Percentiles rank a stretch among this genome's conserved stretches.
These are phyloP conservation scores for Aspergillus ostianus DNA, from an alignment of 495 filamentous ascomycete genomes.

Conservation along the genomic window DNA sequence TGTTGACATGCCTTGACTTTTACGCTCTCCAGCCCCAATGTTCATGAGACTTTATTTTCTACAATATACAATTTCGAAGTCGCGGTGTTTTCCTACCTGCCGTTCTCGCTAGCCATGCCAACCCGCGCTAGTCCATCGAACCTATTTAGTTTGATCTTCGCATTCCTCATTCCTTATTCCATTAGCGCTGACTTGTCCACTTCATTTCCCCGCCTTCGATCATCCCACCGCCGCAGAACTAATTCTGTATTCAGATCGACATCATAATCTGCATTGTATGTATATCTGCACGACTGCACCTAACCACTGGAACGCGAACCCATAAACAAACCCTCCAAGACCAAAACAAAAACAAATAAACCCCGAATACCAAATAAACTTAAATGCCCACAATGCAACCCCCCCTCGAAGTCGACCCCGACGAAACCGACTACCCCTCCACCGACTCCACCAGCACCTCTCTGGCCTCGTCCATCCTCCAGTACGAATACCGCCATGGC, in stretches of 20 bases:
- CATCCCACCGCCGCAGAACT: not conserved
- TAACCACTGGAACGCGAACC: too few species aligned
- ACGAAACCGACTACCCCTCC: not conserved
- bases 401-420: not conserved
- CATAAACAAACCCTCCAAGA: too few species aligned
- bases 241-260: not conserved
- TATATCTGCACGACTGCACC: not conserved
- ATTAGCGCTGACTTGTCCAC: not conserved
- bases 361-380: too few species aligned
- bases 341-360: too few species aligned
- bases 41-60: too few species aligned
- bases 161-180: not conserved
- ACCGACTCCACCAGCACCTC: constrained; percentile 18
- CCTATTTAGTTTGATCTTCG: not conserved
- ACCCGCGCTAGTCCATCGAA: not conserved
- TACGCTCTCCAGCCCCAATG: too few species aligned
- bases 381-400: too few species aligned
- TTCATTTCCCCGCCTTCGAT: not conserved
- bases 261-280: not conserved
- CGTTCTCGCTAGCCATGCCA: not conserved
- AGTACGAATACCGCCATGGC: constrained; percentile 27
- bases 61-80: too few species aligned
- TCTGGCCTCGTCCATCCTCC: constrained; percentile 23
- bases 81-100: too few species aligned
- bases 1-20: too few species aligned